Evolutionary conservation across 2,329 filamentous ascomycete species (phyloP), one percentile per base, ranked within the genome.

Genomic region (Penicillium sp.): DNA sequence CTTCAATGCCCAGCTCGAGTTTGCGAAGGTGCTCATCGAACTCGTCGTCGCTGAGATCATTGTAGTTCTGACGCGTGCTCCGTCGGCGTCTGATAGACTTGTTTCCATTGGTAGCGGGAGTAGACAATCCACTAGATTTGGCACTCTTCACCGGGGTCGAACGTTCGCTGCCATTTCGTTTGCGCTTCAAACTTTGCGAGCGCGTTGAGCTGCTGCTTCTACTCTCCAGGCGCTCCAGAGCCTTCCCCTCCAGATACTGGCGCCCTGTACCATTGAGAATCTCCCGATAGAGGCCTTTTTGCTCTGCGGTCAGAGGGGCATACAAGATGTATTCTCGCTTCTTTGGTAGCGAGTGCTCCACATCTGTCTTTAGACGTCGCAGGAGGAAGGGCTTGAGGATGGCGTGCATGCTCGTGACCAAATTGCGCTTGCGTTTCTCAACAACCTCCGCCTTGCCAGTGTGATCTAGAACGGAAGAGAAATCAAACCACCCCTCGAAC

Each of bases 401-500:
- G 0, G 92, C 82, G 64, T 99, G 93, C 49, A 99, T 87, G 55
- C 92, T 95, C 43, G 90, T 84, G 1, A 95, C 86, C 1, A 93
- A 73, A 42, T 86, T 87, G 54, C 87, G 83, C 63, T 88, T 88
- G 41, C 86, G 82, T 46, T 88, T 82, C 61, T 95, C 87, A 3
- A 86, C 84, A 43, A 95, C 86, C 37, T 91, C 82, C 41, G 88
- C 83, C 1, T 89, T 87, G 0, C 83, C 84, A 30, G 86, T 79
- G 57, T 91, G 89, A 52, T 97, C 89, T 47, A 95, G 83, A 1
- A 99, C 77, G 7, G 90, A 91, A 0, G 88, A 93, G 61, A 99
- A 99, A 67, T 99, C 92, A 55, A 99, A 99, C 91, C 92, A 97
- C 1, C 84, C 84, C 64, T 96, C 89, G 50, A 99, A 99, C 0